Evolutionary conservation across 139 green algal genomes (phyloP).

Genomic region (Tetraselmis chui): DNA sequence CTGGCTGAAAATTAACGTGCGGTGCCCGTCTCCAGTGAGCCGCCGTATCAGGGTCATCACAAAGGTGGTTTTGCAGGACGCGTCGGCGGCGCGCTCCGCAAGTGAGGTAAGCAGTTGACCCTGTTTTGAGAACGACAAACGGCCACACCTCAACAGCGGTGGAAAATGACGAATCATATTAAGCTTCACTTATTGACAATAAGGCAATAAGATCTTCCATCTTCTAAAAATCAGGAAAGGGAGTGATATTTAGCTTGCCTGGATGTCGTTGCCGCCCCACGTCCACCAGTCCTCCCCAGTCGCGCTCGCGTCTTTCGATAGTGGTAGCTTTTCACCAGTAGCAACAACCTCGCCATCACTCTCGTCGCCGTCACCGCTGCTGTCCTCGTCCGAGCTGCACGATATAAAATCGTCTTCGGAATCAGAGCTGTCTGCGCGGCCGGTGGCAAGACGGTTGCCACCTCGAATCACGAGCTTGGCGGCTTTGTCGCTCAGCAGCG

Average conservation of each 20-base stretch:
- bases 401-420: background rate
- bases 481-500: slow-evolving; percentile 64
- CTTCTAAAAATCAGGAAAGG: no score
- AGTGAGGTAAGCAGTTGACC: background rate
- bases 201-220: no score
- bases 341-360: no score
- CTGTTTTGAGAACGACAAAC: no score
- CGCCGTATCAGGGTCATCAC: slow-evolving; percentile 63
- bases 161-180: no score
- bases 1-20: slow-evolving; percentile 88
- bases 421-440: background rate
- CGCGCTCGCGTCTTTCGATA: background rate
- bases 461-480: slow-evolving; percentile 29
- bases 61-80: slow-evolving; percentile 79
- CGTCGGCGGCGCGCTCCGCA: slow-evolving; percentile 16
- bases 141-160: no score
- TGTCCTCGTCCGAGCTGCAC: slow-evolving; percentile 15
- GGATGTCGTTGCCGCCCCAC: background rate
- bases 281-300: background rate
- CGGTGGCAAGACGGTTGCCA: background rate
- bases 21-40: slow-evolving; percentile 65
- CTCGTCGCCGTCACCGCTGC: slow-evolving; percentile 1
- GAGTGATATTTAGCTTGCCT: no score
- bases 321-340: no score
- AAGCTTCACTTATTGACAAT: no score